Base-by-base conservation (phyloP, 116 monocot species). In the Zostera marina region DNA sequence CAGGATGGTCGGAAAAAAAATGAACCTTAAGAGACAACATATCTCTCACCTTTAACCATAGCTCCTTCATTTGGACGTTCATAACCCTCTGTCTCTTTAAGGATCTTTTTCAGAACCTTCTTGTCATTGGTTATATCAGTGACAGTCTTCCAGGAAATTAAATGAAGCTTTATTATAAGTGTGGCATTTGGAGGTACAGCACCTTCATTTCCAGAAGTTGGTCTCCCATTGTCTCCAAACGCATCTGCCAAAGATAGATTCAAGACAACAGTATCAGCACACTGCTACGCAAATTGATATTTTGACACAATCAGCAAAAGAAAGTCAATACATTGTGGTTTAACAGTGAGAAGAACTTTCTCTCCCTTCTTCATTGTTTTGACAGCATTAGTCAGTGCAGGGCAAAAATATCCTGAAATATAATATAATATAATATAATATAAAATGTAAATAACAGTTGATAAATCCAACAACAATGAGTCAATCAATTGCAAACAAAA, bases 81-180 rank as follows among this genome's bases (percentile, higher is more conserved):
- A 68, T 79, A 99, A 4, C 91, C 91, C 46, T 87, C 87, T 24
- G 87, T 91, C 71, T 98, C 98, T 64, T 83, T 83, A 22, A 99
- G 72, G 12, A 81, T 77, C 68, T 87, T 99, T 58, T 91, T 91
- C 14, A 91, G 62, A 9, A 91, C 75, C 67, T 91, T 91, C 73
- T 90, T 87, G 64, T 81, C 91, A 60, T 81, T 72, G 4, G 91
- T 86, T 7, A 99, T 70, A 53, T 91, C 73, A 25, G 81, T 75
- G 9, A 99, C 99, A 41, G 91, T 64, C 73, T 98, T 99, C 87
- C 83, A 90, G 9, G 99, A 99, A n/a, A 91, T 64, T 17, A 99
- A 66, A 53, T 91, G 79, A 22, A 99, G 84, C 17, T 99, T 79
- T 7, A 99, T 52, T 10, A 54, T 15, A 20, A 99, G 72, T 38